These are phyloP conservation scores for Urostyla sp. DNA, from an alignment of 73 alveolate genomes.

Conservation along the genomic window DNA sequence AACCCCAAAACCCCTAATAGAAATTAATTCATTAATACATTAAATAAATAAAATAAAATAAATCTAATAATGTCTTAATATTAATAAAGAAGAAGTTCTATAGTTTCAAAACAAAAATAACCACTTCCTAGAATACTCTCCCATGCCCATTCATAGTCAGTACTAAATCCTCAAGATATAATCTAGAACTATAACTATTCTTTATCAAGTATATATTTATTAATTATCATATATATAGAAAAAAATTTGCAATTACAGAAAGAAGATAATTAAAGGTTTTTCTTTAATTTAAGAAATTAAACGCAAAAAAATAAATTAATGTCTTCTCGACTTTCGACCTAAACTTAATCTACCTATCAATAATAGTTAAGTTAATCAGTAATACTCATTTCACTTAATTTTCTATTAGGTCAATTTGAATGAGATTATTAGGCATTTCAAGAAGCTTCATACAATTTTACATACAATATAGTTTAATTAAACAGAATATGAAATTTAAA, in stretches of 20 bases:
- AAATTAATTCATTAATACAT: neutral
- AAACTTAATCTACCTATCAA: neutral
- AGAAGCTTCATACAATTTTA: neutral
- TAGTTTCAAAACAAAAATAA: too few species aligned
- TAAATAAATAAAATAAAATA: neutral
- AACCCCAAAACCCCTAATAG: conserved; percentile 17
- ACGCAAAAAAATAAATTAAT: neutral
- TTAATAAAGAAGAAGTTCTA: too few species aligned
- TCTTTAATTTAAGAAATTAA: conserved; percentile 12
- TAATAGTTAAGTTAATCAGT: neutral
- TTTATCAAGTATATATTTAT: neutral
- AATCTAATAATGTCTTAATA: too few species aligned
- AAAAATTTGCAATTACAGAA: neutral
- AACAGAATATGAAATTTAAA: neutral
- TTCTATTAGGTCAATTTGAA: conserved; percentile 5
- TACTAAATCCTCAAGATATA: neutral
- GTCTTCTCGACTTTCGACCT: neutral
- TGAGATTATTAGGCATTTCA: conserved; percentile 2
- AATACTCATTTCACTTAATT: neutral
- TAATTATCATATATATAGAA: neutral
- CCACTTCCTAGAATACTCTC: neutral
- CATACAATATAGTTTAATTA: neutral
- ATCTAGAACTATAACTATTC: conserved; percentile 30
- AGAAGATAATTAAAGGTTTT: neutral
- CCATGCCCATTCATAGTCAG: conserved; percentile 17